A percentile compares a stretch with the other conserved stretches of the same genome.
phyloP scores from a whole-genome alignment of 805 yeast genomes.

The Starmerella cellae region DNA sequence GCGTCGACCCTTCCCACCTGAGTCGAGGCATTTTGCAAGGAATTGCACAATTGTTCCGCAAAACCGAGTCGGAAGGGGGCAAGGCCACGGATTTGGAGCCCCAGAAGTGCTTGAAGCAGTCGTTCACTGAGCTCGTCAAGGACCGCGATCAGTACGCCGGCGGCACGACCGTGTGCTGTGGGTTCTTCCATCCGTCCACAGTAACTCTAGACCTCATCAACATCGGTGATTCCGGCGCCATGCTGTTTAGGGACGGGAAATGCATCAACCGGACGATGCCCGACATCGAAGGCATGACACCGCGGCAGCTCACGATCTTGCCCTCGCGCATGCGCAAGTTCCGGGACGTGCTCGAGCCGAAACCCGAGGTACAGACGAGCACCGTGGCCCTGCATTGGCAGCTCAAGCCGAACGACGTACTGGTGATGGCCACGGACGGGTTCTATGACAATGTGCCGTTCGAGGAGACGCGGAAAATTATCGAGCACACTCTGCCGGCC shows the following conservation, averaged over 20 bases:
- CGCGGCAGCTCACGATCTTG: constrained; percentile 76
- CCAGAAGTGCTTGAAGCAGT: constrained; percentile 37
- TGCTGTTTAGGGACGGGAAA: constrained; percentile 56
- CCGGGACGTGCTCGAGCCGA: constrained; percentile 39
- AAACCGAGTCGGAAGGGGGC: constrained; percentile 2
- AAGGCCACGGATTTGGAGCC: neutral
- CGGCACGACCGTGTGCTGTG: constrained; percentile 86
- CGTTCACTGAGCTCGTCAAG: constrained; percentile 41
- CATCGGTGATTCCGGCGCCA: constrained; percentile 91
- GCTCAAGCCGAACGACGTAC: constrained; percentile 56
- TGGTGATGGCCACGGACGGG: constrained; percentile 87
- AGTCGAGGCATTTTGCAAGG: constrained; percentile 61
- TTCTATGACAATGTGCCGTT: constrained; percentile 71
- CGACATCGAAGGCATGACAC: constrained; percentile 37
- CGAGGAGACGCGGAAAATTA: constrained; percentile 23
- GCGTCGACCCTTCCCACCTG: constrained; percentile 78
- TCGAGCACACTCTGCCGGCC: constrained; percentile 12
- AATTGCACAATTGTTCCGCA: constrained; percentile 2
- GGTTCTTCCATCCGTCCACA: constrained; percentile 40
- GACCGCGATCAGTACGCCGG: constrained; percentile 68
- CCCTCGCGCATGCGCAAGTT: constrained; percentile 37
- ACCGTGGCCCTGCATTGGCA: constrained; percentile 40
- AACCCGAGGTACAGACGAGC: constrained; percentile 35
- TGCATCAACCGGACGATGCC: constrained; percentile 30
- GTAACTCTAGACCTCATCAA: constrained; percentile 55